These are phyloP conservation scores for Dendrocalamus latiflorus DNA, from an alignment of 202 grass and related monocot genomes.

Conservation along the genomic window DNA sequence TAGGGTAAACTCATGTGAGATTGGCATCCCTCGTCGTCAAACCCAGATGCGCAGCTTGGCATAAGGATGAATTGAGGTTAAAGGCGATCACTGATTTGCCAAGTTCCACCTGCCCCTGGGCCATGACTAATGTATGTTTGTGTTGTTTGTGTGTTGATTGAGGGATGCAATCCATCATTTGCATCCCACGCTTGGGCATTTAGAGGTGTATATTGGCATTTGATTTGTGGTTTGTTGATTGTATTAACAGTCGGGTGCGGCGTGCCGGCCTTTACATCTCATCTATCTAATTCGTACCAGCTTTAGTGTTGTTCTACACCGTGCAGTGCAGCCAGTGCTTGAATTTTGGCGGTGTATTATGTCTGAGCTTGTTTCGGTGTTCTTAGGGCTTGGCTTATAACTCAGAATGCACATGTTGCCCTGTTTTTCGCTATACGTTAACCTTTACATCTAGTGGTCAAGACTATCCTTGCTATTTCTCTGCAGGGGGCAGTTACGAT, in stretches of 20 bases:
- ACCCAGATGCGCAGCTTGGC: conserved; percentile 43
- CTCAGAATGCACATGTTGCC: too few relatives aligned
- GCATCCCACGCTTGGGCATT: conserved; percentile 10
- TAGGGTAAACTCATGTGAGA: conserved; percentile 78
- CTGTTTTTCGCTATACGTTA: too few relatives aligned
- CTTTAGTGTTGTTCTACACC: neutral
- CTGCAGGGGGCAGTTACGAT: neutral
- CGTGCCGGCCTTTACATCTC: neutral
- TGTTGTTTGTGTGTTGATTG: conserved; percentile 20
- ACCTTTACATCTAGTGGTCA: neutral
- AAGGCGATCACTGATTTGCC: neutral
- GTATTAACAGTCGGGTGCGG: neutral
- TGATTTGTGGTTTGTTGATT: neutral
- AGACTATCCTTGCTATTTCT: neutral
- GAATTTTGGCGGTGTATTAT: neutral
- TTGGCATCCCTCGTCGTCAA: conserved; percentile 78
- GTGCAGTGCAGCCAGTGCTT: neutral
- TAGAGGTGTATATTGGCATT: conserved; percentile 13
- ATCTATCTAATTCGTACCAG: conserved; percentile 11
- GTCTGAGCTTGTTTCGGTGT: neutral
- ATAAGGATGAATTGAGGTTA: conserved; percentile 1
- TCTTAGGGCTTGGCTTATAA: neutral
- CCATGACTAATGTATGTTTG: neutral
- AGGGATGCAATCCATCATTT: conserved; percentile 38
- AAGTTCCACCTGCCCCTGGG: neutral